These are phyloP conservation scores for Fusarium longipes DNA, from an alignment of 2,329 filamentous ascomycete species.

Conservation along the genomic window DNA sequence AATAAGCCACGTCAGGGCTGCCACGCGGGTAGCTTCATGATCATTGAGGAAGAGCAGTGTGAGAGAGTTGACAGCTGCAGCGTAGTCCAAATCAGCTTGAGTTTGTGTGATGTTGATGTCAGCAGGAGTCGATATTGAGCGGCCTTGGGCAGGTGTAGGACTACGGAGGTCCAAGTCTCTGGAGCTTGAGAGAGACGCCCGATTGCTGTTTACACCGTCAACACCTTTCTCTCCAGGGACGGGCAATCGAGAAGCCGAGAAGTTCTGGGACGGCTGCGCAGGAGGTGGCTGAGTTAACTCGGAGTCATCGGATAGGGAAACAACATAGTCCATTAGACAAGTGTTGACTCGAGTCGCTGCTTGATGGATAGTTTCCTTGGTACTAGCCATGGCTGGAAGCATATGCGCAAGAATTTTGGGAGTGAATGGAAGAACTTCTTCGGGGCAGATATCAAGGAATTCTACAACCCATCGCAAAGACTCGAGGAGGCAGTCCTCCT, in stretches of 20 bases:
- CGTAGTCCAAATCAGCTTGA: slow-evolving; percentile 88
- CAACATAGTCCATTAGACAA: slow-evolving; percentile 92
- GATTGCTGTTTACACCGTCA: slow-evolving; percentile 61
- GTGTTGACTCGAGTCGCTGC: slow-evolving; percentile 91
- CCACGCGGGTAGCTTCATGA: slow-evolving; percentile 93
- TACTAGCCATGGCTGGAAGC: slow-evolving; percentile 92
- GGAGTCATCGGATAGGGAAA: slow-evolving; percentile 83
- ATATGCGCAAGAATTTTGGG: slow-evolving; percentile 92
- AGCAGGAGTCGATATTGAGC: slow-evolving; percentile 59
- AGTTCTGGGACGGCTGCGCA: slow-evolving; percentile 45
- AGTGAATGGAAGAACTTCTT: slow-evolving; percentile 94
- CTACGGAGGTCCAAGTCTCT: slow-evolving; percentile 65
- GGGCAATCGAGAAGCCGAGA: slow-evolving; percentile 56
- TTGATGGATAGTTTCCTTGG: slow-evolving; percentile 87
- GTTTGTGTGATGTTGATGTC: slow-evolving; percentile 57
- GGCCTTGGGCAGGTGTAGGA: slow-evolving; percentile 63
- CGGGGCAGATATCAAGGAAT: slow-evolving; percentile 96
- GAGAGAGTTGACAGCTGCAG: slow-evolving; percentile 90
- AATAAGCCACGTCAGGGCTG: slow-evolving; percentile 93
- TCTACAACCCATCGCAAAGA: slow-evolving; percentile 94
- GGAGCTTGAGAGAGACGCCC: slow-evolving; percentile 64
- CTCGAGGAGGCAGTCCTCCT: slow-evolving; percentile 92
- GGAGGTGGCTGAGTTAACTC: slow-evolving; percentile 45
- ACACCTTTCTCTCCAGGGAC: slow-evolving; percentile 56
- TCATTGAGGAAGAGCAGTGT: slow-evolving; percentile 96